These are phyloP conservation scores for Coemansia sp. DNA, from an alignment of 192 early-diverging fungal genomes.

Conservation along the genomic window DNA sequence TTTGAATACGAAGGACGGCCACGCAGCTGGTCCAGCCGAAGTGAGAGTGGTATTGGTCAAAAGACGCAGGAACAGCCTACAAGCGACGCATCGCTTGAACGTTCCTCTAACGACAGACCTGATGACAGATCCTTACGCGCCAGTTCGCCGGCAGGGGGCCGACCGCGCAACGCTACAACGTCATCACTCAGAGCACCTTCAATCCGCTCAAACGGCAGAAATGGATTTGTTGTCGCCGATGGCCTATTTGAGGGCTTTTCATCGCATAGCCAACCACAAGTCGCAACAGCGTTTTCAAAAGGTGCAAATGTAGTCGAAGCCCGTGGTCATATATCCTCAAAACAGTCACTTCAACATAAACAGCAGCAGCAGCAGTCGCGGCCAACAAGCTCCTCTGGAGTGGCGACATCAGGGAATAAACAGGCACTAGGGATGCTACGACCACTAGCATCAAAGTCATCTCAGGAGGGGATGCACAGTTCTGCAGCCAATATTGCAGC, in stretches of 20 bases:
- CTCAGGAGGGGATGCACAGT: neutral
- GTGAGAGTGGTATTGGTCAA: slow-evolving; percentile 4
- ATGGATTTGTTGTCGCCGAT: neutral
- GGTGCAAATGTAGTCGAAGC: slow-evolving; percentile 26
- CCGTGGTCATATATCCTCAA: slow-evolving; percentile 24
- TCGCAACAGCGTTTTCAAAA: slow-evolving; percentile 25
- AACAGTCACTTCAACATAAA: neutral
- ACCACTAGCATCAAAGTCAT: slow-evolving; percentile 11
- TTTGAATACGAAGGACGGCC: slow-evolving; percentile 31
- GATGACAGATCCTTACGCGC: too few species aligned
- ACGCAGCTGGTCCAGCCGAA: slow-evolving; percentile 38
- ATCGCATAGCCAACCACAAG: slow-evolving; percentile 20
- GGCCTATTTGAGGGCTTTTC: slow-evolving; percentile 7
- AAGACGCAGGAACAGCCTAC: neutral
- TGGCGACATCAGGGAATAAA: slow-evolving; percentile 1
- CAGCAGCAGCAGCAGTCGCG: slow-evolving; percentile 5
- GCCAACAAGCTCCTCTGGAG: neutral
- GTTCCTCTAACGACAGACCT: too few species aligned
- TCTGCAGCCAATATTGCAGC: neutral
- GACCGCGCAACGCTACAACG: neutral
- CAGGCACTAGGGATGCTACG: slow-evolving; percentile 27
- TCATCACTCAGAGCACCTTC: slow-evolving; percentile 17
- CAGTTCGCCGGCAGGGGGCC: too few species aligned
- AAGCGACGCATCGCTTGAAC: neutral
- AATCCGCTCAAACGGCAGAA: slow-evolving; percentile 18